Percentiles rank a stretch among this genome's conserved stretches.
Conservation (phyloP, 169 alveolate species). For the Plasmodium ovale region DNA sequence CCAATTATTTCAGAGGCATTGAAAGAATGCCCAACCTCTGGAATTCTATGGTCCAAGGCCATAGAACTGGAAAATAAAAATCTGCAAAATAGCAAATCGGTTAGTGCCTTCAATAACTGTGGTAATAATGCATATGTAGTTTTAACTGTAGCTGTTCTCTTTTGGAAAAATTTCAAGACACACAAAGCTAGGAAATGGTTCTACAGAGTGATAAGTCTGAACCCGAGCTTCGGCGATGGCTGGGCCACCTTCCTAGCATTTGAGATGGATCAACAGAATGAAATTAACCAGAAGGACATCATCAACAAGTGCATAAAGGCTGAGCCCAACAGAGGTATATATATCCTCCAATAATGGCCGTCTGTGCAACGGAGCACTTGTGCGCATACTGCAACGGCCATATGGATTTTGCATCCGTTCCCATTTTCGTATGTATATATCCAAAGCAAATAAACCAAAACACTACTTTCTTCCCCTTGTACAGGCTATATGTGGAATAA, state of each 20-base stretch:
- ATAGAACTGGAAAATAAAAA: slow-evolving; percentile 89
- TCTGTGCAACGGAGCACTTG: no score
- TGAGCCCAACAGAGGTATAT: slow-evolving; percentile 86
- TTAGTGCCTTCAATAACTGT: slow-evolving; percentile 94
- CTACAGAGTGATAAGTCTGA: slow-evolving; percentile 92
- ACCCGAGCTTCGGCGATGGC: slow-evolving; percentile 94
- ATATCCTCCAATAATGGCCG: not conserved
- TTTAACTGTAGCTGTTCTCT: slow-evolving; percentile 93
- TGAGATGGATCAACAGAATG: slow-evolving; percentile 91
- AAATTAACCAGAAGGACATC: slow-evolving; percentile 83
- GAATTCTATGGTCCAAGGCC: slow-evolving; percentile 95
- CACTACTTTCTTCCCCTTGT: not conserved
- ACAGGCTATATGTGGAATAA: slow-evolving; percentile 88
- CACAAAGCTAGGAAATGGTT: slow-evolving; percentile 97
- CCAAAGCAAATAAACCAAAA: no score
- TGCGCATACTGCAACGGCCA: not conserved
- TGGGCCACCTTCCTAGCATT: slow-evolving; percentile 96
- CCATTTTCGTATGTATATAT: not conserved
- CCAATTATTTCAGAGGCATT: slow-evolving; percentile 93
- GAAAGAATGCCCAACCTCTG: slow-evolving; percentile 96
- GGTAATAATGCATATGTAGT: slow-evolving; percentile 94
- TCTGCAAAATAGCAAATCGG: slow-evolving; percentile 89
- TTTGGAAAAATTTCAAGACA: slow-evolving; percentile 93
- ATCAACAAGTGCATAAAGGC: slow-evolving; percentile 87
- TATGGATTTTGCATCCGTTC: not conserved